A percentile compares a stretch with the other conserved stretches of the same genome.
phyloP scores from a whole-genome alignment of 345 rosid genomes.

The Pistacia vera region DNA sequence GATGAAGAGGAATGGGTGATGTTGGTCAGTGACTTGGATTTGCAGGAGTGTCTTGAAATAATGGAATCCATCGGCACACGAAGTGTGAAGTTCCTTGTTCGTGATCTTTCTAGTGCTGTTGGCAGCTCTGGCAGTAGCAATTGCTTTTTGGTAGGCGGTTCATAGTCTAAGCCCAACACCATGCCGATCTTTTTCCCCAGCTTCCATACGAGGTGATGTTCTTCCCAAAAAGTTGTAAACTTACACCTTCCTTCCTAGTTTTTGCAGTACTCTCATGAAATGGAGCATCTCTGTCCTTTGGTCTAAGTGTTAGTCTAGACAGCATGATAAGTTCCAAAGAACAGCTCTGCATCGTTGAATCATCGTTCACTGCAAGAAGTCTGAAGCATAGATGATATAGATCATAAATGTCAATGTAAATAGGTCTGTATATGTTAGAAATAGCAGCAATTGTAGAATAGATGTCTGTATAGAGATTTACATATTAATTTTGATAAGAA shows the following conservation, averaged over 20 bases:
- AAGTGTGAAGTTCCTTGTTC: conserved; percentile 67
- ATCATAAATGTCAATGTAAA: not conserved
- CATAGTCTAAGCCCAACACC: conserved; percentile 10
- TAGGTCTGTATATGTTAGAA: conserved; percentile 27
- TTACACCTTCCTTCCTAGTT: not conserved
- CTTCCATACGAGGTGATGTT: not conserved
- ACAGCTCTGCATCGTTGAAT: not conserved
- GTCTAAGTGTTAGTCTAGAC: not conserved
- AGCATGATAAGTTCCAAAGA: not conserved
- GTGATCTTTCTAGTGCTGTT: conserved; percentile 41
- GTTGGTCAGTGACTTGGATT: conserved; percentile 72
- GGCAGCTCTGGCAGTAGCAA: conserved; percentile 79
- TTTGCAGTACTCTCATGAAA: not conserved
- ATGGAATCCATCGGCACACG: conserved; percentile 56
- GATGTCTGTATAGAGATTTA: conserved; percentile 16
- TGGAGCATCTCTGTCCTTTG: not conserved
- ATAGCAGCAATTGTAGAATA: conserved; percentile 14
- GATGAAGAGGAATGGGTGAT: conserved; percentile 96
- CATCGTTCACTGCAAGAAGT: not conserved
- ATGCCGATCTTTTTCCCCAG: not conserved
- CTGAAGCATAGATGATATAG: not conserved
- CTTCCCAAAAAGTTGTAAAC: not conserved
- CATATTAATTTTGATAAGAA: not conserved
- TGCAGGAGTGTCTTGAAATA: conserved; percentile 82
- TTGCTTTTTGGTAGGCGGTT: conserved; percentile 42